Evolutionary conservation across 1,139 yeast genomes (phyloP).

Genomic region (Geotrichum candidum): DNA sequence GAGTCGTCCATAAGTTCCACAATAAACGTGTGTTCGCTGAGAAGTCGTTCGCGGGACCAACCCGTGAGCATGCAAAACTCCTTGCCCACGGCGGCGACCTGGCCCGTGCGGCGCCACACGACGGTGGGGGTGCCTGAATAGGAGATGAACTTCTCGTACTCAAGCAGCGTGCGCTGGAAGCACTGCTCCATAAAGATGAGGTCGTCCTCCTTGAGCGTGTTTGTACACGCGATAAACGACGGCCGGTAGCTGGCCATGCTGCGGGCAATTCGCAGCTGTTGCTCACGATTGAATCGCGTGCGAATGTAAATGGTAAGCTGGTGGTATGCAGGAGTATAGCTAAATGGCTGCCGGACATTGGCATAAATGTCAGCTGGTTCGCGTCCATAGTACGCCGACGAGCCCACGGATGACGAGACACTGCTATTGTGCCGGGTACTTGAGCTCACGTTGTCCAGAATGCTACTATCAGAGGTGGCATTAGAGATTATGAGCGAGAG

Average conservation of each 20-base stretch:
- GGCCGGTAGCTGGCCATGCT: slow-evolving; percentile 89
- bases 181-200: slow-evolving; percentile 92
- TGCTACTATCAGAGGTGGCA: background rate
- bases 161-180: slow-evolving; percentile 80
- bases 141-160: slow-evolving; percentile 75
- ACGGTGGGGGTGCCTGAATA: slow-evolving; percentile 90
- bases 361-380: slow-evolving; percentile 31
- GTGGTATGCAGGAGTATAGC: slow-evolving; percentile 88
- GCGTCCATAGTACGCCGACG: background rate
- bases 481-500: slow-evolving; percentile 16
- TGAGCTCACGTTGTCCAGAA: background rate
- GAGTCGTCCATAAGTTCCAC: slow-evolving; percentile 86
- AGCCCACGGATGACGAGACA: background rate
- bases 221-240: slow-evolving; percentile 86
- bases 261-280: slow-evolving; percentile 77
- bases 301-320: slow-evolving; percentile 68
- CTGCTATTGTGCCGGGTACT: background rate
- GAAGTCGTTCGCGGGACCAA: slow-evolving; percentile 67
- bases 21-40: slow-evolving; percentile 54
- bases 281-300: slow-evolving; percentile 61
- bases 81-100: slow-evolving; percentile 85
- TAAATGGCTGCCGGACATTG: slow-evolving; percentile 51
- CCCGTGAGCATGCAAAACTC: slow-evolving; percentile 87
- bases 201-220: slow-evolving; percentile 81
- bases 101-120: slow-evolving; percentile 93